Percentiles rank a stretch among this genome's conserved stretches.
Evolutionary conservation across 2,329 filamentous ascomycete genomes (phyloP).

Genomic region (Lecanicillium sp.): DNA sequence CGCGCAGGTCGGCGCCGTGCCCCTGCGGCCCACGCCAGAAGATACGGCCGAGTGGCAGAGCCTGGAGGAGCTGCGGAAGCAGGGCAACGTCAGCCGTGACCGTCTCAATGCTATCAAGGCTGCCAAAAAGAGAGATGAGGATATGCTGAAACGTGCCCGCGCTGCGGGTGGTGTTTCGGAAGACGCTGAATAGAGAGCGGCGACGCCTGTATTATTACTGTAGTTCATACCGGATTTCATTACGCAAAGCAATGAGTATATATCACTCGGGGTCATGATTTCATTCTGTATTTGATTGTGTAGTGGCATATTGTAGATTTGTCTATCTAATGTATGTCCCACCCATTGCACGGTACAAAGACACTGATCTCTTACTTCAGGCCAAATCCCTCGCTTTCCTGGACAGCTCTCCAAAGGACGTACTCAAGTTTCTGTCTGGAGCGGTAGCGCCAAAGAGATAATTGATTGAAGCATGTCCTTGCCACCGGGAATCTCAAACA

Average conservation of each 20-base stretch:
- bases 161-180: conserved; percentile 33
- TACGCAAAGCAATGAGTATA: conserved; percentile 4
- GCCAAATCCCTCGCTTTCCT: conserved; percentile 87
- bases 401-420: conserved; percentile 79
- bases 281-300: not conserved
- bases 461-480: conserved; percentile 83
- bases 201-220: conserved; percentile 2
- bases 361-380: conserved; percentile 73
- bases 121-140: conserved; percentile 57
- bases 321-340: not conserved
- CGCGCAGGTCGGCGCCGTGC: conserved; percentile 53
- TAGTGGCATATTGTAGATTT: too few relatives aligned
- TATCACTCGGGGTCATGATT: not conserved
- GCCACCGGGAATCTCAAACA: conserved; percentile 72
- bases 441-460: conserved; percentile 69
- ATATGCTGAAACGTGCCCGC: conserved; percentile 36
- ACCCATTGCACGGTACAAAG: not conserved
- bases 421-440: conserved; percentile 60
- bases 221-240: conserved; percentile 6
- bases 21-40: conserved; percentile 50
- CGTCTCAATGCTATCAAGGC: conserved; percentile 46
- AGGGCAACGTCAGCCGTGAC: conserved; percentile 49
- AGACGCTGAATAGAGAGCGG: conserved; percentile 19
- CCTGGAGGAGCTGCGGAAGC: conserved; percentile 47
- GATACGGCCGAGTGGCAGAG: conserved; percentile 54